Conservation (phyloP, 108 stramenopile species). For the Aureococcus anophagefferens region DNA sequence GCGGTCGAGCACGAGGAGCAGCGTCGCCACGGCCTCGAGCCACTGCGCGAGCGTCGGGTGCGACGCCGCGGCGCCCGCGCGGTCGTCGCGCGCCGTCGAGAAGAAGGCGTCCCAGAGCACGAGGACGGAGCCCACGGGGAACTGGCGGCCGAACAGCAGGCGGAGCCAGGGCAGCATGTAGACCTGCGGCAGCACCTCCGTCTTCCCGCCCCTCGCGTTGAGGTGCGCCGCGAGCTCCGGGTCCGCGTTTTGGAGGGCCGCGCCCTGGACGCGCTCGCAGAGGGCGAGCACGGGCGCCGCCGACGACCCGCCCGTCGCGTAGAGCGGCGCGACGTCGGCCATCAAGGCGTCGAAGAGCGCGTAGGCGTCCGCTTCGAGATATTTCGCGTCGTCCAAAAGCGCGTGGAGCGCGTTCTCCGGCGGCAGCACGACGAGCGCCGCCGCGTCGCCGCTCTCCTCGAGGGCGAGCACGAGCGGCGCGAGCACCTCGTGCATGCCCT, state of each 20-base stretch:
- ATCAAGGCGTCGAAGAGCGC: background rate
- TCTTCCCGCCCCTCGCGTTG: too few species aligned
- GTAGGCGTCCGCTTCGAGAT: background rate
- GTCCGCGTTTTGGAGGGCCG: constrained; percentile 23
- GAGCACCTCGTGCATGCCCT: constrained; percentile 45
- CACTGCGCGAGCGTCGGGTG: too few species aligned
- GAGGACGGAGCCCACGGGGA: constrained; percentile 15
- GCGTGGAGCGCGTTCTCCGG: too few species aligned
- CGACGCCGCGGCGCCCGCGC: too few species aligned
- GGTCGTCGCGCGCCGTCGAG: background rate
- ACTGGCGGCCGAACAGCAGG: constrained; percentile 34
- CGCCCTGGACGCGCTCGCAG: constrained; percentile 22
- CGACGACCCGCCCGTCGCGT: background rate
- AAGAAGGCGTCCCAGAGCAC: constrained; percentile 35
- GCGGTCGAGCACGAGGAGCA: too few species aligned
- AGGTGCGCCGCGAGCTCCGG: constrained; percentile 14
- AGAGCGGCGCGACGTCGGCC: background rate
- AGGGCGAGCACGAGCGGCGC: constrained; percentile 25
- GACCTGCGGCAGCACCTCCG: constrained; percentile 28
- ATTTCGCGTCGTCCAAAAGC: constrained; percentile 1
- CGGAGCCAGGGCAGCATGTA: constrained; percentile 39
- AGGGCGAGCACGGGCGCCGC: constrained; percentile 20
- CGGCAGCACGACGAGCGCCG: too few species aligned
- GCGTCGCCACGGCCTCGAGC: too few species aligned
- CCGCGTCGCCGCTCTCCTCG: background rate